Base-by-base conservation (phyloP, 805 yeast genomes). In the Lipomyces sp. region DNA sequence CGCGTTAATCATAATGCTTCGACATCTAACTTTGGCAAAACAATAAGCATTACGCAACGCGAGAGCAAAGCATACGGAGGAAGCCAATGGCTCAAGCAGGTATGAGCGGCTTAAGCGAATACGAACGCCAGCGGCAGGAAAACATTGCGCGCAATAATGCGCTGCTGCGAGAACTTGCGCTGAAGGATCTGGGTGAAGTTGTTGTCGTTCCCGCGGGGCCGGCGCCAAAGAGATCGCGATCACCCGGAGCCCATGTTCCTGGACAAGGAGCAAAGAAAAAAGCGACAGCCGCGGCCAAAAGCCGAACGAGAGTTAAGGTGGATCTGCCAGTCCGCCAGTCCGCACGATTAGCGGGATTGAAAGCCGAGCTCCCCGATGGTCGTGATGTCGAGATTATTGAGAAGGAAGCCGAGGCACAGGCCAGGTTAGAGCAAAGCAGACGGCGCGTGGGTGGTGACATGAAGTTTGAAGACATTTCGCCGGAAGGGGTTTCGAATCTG, bases 71-170 rank as follows among this genome's bases (percentile, higher is more conserved):
- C n/a, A n/a, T n/a, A n/a, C n/a, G n/a, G n/a, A n/a, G n/a, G n/a
- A n/a, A n/a, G n/a, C n/a, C n/a, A n/a, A n/a, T n/a, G n/a, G n/a
- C n/a, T n/a, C n/a, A n/a, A n/a, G n/a, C n/a, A n/a, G n/a, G n/a
- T n/a, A n/a, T n/a, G n/a, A n/a, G n/a, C n/a, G n/a, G n/a, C n/a
- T n/a, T n/a, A n/a, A 50, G 23, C 26, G 87, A 82, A 32, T 83
- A 86, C 63, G 93, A 86, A 66, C 77, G 72, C 61, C 82, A 81
- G 63, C 69, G 95, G 52, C 82, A 77, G 62, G 86, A 80, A 51
- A 88, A 87, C 64, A 93, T 91, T 53, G 86, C 81, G 57, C 74
- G 98, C 43, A 93, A 91, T 68, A 81, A 82, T 65, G 86, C 81
- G 58, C 75, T 90, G 22, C 72, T 91, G 45, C 75, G 79, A 59